Conservation (phyloP, 129 eudicot genomes). For the Tanacetum coccineum region DNA sequence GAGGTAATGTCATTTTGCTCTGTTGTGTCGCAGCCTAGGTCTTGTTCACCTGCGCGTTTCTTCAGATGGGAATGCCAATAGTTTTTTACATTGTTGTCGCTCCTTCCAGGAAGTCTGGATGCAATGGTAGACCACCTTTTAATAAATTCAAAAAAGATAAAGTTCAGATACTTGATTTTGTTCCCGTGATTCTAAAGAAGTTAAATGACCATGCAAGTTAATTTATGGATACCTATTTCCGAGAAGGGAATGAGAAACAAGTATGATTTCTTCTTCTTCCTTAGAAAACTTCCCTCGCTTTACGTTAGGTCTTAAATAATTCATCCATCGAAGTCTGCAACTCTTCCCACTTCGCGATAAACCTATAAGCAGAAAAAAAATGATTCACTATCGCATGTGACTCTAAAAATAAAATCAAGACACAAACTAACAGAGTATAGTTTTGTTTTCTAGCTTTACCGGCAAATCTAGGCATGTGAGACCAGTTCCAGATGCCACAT, state of each 20-base stretch:
- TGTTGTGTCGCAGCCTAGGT: not conserved
- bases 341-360: slow-evolving; percentile 46
- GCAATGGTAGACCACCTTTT: slow-evolving; percentile 53
- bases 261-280: slow-evolving; percentile 44
- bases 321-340: slow-evolving; percentile 53
- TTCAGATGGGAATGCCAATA: slow-evolving; percentile 42
- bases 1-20: not conserved
- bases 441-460: slow-evolving; percentile 12
- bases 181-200: no score
- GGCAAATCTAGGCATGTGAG: slow-evolving; percentile 33
- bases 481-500: slow-evolving; percentile 41
- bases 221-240: slow-evolving; percentile 37
- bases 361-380: slow-evolving; percentile 19
- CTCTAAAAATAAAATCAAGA: not conserved
- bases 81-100: slow-evolving; percentile 44
- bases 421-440: not conserved
- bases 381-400: not conserved
- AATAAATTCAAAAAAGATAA: not conserved
- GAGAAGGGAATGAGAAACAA: slow-evolving; percentile 17
- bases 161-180: not conserved
- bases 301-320: slow-evolving; percentile 35
- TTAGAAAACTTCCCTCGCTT: slow-evolving; percentile 38
- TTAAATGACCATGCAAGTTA: not conserved
- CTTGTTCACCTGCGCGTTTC: slow-evolving; percentile 19
- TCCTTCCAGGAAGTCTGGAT: slow-evolving; percentile 41